Evolutionary conservation across 1,284 basidiomycete species (phyloP).

Genomic region (Fomitopsis schrenkii): DNA sequence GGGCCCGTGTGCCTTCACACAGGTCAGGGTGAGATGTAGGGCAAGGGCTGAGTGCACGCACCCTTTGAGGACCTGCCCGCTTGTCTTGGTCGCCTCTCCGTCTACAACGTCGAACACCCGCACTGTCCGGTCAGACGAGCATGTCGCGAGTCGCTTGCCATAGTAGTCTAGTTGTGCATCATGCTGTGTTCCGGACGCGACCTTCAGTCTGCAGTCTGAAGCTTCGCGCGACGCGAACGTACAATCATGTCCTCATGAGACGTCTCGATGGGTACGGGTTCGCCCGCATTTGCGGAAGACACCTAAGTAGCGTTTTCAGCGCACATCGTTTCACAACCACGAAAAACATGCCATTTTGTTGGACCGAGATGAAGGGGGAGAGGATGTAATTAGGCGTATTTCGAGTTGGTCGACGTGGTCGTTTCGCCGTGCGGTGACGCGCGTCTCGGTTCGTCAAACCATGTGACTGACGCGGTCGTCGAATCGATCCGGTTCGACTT

Average conservation of each 20-base stretch:
- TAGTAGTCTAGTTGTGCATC: conserved; percentile 99
- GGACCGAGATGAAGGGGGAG: not conserved
- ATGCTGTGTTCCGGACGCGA: conserved; percentile 51
- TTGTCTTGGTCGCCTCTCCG: conserved; percentile 67
- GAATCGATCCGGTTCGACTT: not conserved
- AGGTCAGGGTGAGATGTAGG: not conserved
- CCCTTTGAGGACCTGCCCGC: conserved; percentile 82
- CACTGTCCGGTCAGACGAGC: conserved; percentile 94
- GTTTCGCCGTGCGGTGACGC: not conserved
- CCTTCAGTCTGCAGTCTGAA: not conserved
- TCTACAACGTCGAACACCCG: conserved; percentile 95
- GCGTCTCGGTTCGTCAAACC: not conserved
- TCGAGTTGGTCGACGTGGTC: not conserved
- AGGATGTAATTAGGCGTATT: not conserved
- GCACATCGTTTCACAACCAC: not conserved
- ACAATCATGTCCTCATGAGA: conserved; percentile 96
- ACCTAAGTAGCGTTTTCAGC: conserved; percentile 30
- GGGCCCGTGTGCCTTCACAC: conserved; percentile 83
- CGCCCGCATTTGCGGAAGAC: conserved; percentile 48
- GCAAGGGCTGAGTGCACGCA: conserved; percentile 32
- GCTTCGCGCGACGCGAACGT: conserved; percentile 28
- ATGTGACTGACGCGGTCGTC: not conserved
- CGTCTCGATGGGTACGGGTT: conserved; percentile 82
- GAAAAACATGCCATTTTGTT: not conserved
- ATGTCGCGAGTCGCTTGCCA: conserved; percentile 93